Percentiles rank a stretch among this genome's conserved stretches.
Evolutionary conservation across 164 flowering plant genomes (phyloP).

Genomic region (Malania oleifera): DNA sequence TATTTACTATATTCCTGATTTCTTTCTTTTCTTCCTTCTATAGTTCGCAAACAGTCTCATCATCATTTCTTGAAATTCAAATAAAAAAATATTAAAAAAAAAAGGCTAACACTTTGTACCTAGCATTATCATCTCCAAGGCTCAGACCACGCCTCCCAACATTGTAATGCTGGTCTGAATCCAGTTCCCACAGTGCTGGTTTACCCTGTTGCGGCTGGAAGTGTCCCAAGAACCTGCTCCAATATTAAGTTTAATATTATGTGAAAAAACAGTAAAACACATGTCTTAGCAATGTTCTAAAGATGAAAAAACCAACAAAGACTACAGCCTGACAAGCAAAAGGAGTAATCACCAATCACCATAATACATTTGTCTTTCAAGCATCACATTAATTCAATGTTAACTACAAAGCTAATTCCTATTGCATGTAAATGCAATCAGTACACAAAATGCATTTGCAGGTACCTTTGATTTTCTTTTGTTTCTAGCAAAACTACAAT

Average conservation of each 20-base stretch:
- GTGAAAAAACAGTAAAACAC: not conserved
- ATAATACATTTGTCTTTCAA: too few relatives aligned
- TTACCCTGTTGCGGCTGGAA: constrained; percentile 78
- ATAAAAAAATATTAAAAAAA: not conserved
- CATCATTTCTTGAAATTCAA: not conserved
- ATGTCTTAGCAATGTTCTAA: not conserved
- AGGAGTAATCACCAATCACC: too few relatives aligned
- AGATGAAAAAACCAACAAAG: not conserved
- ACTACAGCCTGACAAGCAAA: not conserved
- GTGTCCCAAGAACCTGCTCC: constrained; percentile 82
- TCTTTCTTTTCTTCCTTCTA: not conserved
- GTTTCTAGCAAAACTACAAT: too few relatives aligned
- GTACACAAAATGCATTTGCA: not conserved
- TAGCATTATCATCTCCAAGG: constrained; percentile 36
- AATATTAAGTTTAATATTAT: not conserved
- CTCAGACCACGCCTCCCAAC: constrained; percentile 38
- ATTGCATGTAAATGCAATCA: too few relatives aligned
- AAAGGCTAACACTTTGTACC: constrained; percentile 39
- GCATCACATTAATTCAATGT: too few relatives aligned
- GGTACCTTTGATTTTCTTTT: not conserved
- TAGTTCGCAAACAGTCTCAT: not conserved
- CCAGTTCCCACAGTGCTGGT: constrained; percentile 88
- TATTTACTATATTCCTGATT: not conserved
- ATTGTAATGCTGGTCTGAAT: constrained; percentile 70
- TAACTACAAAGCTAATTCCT: too few relatives aligned